Conservation (phyloP, 2,329 filamentous ascomycete species). For the Geoglossum cookeanum region DNA sequence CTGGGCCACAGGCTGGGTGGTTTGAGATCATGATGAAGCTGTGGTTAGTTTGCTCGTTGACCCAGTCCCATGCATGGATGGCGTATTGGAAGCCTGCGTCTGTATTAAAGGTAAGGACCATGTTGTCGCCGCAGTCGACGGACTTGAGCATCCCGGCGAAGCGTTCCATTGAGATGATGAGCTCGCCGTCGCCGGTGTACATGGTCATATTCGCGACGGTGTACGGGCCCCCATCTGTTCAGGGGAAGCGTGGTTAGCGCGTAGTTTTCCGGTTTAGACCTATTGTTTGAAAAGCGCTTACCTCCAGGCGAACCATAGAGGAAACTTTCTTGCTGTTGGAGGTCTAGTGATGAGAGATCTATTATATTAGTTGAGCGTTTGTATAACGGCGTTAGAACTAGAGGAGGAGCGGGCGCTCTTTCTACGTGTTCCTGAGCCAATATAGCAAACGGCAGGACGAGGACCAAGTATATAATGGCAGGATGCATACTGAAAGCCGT, state of each 20-base stretch:
- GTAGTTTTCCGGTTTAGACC: not conserved
- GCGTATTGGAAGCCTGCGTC: conserved; percentile 11
- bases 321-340: not conserved
- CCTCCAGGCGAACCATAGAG: not conserved
- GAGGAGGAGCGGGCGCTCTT: not conserved
- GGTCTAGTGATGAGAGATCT: not conserved
- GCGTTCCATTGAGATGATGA: conserved; percentile 11
- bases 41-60: conserved; percentile 10
- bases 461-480: not conserved
- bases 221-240: not conserved
- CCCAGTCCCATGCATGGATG: conserved; percentile 12
- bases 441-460: not conserved
- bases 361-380: not conserved
- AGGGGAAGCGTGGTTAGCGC: not conserved
- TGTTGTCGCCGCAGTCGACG: conserved; percentile 9
- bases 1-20: conserved; percentile 8
- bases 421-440: not conserved
- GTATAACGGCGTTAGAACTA: not conserved
- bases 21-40: conserved; percentile 12
- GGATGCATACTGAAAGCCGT: not conserved
- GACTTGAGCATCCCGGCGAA: conserved; percentile 11
- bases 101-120: conserved; percentile 11
- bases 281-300: too few species aligned
- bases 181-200: not conserved
- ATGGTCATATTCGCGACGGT: not conserved